A percentile compares a stretch with the other conserved stretches of the same genome.
phyloP scores from a whole-genome alignment of 345 rosid genomes.

The Gossypium thurberi region DNA sequence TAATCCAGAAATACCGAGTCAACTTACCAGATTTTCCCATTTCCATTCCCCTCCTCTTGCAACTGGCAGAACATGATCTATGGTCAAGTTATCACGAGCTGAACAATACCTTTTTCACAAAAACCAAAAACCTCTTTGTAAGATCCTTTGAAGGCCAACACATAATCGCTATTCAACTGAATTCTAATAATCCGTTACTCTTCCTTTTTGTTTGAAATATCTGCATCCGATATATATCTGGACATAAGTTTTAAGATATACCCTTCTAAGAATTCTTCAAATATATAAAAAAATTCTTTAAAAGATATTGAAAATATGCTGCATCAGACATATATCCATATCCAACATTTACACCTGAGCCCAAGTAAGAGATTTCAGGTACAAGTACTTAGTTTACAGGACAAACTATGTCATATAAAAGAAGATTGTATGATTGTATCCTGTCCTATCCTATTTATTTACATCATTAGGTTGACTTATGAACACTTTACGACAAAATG shows the following conservation, averaged over 20 bases:
- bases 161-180: neutral
- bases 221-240: neutral
- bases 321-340: neutral
- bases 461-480: neutral
- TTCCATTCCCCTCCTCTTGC: conserved; percentile 82
- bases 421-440: neutral
- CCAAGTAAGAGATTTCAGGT: neutral
- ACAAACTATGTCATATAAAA: no score
- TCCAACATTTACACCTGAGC: neutral
- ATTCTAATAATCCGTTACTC: neutral
- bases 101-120: conserved; percentile 61
- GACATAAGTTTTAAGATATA: no score
- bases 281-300: no score
- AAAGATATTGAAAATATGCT: neutral
- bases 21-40: conserved; percentile 86
- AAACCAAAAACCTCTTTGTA: neutral
- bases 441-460: neutral
- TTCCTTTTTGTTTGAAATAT: neutral
- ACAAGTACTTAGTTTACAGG: no score
- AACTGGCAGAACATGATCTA: conserved; percentile 79
- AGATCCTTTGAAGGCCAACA: neutral
- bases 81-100: conserved; percentile 65
- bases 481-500: neutral
- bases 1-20: neutral
- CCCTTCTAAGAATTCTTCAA: no score